Percentiles rank a stretch among this genome's conserved stretches.
Conservation (phyloP, 2,329 filamentous ascomycete species). For the Colletotrichum trifolii region DNA sequence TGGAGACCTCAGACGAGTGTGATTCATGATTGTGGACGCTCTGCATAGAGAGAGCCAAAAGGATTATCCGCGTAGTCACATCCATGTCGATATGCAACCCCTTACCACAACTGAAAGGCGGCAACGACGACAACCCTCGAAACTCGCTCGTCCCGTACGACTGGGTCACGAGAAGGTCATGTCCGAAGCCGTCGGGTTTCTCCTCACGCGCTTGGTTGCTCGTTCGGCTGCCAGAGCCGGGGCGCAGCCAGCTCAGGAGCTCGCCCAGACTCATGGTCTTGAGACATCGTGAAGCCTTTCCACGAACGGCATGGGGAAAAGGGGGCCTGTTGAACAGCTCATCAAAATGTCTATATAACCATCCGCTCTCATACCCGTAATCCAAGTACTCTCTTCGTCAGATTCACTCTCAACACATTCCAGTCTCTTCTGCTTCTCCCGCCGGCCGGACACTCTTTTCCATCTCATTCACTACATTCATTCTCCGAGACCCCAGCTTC, state of each 20-base stretch:
- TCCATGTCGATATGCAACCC: no score
- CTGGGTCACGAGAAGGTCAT: no score
- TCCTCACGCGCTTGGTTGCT: no score
- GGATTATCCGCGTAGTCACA: no score
- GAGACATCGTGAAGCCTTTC: conserved; percentile 11
- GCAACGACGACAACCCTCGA: no score
- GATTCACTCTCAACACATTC: background rate
- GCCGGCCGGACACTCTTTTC: conserved; percentile 34
- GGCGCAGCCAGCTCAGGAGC: no score
- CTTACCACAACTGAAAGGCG: no score
- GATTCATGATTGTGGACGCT: conserved; percentile 5
- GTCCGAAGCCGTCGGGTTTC: no score
- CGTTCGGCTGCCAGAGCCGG: no score
- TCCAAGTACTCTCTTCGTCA: background rate
- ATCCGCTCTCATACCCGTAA: background rate
- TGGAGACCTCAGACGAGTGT: conserved; percentile 17
- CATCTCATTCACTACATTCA: background rate
- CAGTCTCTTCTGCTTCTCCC: conserved; percentile 34
- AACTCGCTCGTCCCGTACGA: no score
- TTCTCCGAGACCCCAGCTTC: conserved; percentile 5
- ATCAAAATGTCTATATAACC: conserved; percentile 17
- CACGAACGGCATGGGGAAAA: no score
- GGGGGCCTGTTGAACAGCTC: background rate
- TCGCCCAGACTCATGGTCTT: background rate
- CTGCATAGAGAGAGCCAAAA: no score